Conservation (phyloP, 805 yeast species). For the Ogataea ramenticola region DNA sequence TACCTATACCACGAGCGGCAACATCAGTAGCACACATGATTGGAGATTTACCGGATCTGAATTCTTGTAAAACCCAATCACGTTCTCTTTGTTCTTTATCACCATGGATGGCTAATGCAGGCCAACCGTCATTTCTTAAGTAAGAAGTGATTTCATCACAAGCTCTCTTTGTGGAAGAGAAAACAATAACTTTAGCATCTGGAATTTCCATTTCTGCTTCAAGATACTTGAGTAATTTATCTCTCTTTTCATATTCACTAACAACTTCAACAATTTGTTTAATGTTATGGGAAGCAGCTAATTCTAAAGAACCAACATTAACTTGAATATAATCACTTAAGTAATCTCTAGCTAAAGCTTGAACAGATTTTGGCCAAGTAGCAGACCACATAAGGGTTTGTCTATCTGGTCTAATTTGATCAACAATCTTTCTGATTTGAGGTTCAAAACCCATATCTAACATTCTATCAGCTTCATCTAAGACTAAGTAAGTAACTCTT, state of each 20-base stretch:
- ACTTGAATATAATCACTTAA: slow-evolving; percentile 92
- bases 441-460: slow-evolving; percentile 99
- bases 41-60: slow-evolving; percentile 87
- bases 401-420: slow-evolving; percentile 97
- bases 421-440: slow-evolving; percentile 94
- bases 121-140: slow-evolving; percentile 96
- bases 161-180: slow-evolving; percentile 95
- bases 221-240: slow-evolving; percentile 75
- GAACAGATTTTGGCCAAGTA: slow-evolving; percentile 99
- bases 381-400: slow-evolving; percentile 99
- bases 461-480: slow-evolving; percentile 99
- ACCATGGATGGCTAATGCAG: slow-evolving; percentile 97
- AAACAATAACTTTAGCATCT: slow-evolving; percentile 74
- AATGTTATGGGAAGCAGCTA: slow-evolving; percentile 94
- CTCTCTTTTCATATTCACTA: slow-evolving; percentile 90
- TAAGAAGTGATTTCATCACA: slow-evolving; percentile 93
- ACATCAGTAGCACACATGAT: slow-evolving; percentile 99
- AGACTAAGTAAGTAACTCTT: slow-evolving; percentile 93
- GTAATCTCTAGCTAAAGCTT: slow-evolving; percentile 86
- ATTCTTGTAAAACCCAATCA: slow-evolving; percentile 96
- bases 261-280: slow-evolving; percentile 90
- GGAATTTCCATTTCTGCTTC: slow-evolving; percentile 68
- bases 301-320: slow-evolving; percentile 90
- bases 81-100: slow-evolving; percentile 97
- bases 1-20: slow-evolving; percentile 99